Evolutionary conservation across 75 land plant genomes (phyloP), one percentile per base, ranked within the genome.

Genomic region (Cunninghamia lanceolata): DNA sequence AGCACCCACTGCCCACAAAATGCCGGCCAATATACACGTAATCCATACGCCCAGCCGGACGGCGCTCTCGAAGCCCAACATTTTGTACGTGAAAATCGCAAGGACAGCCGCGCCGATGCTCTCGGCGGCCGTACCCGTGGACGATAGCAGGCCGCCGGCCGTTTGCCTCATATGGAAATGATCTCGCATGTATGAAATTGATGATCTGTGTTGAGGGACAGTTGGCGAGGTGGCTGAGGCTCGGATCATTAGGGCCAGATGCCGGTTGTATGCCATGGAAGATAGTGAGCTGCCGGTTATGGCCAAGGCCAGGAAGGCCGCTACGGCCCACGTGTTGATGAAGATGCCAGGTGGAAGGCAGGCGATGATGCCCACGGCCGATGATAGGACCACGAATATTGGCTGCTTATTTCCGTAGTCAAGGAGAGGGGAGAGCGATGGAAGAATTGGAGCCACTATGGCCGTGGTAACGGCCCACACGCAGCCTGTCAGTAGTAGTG

Each of bases 261-360:
- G 85, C 59, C 92, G 90, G 66, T 84, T 86, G 84, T 91, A 87
- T 66, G 81, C 82, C 45, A 89, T 83, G 10, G 81, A 52, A 45
- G 85, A 87, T 14, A 91, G 35, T 13, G 78, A 43, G 76, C n/a
- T 6, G 35, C 86, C 85, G 40, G 82, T 56, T 13, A 88, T 88
- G n/a, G 89, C 83, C 34, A 83, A 46, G 7, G 88, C 86, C 36
- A 88, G 84, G 75, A 87, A 88, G 1, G 47, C 80, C 0, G 89
- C 87, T 68, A 91, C 88, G 13, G 87, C 77, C 87, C 82, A 84
- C 11, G n/a, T 13, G 82, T 88, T 74, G 43, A 66, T 79, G 87
- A 89, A 84, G 71, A 89, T 77, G 8, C 92, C 92, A 3, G 87
- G 73, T 6, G 90, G 90, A 16, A 91, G 90, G 43, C 92, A 91